Evolutionary conservation across 2,329 filamentous ascomycete species (phyloP), one percentile per base, ranked within the genome.

Genomic region (Pseudocercospora cruenta): DNA sequence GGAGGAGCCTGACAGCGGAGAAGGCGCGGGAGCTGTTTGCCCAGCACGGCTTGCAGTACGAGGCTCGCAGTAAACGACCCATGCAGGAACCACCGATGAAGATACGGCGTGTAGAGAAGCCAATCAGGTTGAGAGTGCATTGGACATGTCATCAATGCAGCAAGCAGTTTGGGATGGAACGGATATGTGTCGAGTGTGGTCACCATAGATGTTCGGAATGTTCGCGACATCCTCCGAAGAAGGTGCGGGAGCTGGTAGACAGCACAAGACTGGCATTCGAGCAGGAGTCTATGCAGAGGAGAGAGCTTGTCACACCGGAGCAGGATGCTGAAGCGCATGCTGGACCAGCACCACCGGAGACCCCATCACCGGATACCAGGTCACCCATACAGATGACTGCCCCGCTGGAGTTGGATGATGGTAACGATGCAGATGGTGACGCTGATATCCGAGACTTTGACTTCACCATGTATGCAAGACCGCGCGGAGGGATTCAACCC

Each of bases 161-260:
- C 65, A 87, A 90, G 14, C 86, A 86, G 24, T 96, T 94, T 77
- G 89, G 90, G 63, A 79, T 86, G 21, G 87, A 90, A 73, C 93
- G 90, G 80, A 84, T 90, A 66, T 97, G 94, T 79, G 79, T 85
- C 70, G 87, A 87, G 71, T 97, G 94, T 81, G 85, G 91, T 72
- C 94, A 97, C 80, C 83, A 83, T 55, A 88, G 92, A 71, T 97
- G 94, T 86, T 90, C 87, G 75, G 88, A 91, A 74, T 97, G 94
- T 78, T 87, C 88, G 28, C 88, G 92, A 63, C 87, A 90, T 73
- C 93, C 93, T 36, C 82, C 86, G 61, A 88, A 89, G 80, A 88
- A 86, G 71, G 84, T 81, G 72, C 85, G 87, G 70, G 82, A 82
- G 68, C 83, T 87, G 74, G 81, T 82, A 71, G 78, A 84, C 66